Evolutionary conservation across 345 rosid species (phyloP), one percentile per base, ranked within the genome.

Genomic region (Dipteronia sinensis): DNA sequence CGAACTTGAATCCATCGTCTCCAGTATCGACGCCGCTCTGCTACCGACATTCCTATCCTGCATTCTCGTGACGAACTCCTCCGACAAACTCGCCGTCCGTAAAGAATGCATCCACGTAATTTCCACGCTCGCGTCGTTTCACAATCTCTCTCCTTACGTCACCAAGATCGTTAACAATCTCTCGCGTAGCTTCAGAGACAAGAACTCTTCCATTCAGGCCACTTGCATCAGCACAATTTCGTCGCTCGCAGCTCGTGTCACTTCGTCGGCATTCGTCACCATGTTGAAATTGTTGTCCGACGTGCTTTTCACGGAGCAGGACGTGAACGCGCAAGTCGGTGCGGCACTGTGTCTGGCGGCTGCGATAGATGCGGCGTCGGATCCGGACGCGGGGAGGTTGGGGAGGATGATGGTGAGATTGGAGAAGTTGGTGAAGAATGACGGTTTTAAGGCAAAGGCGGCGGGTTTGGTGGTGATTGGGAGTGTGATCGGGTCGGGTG

Each of bases 231-330:
- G 88, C 31, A 85, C 99, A 31, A 81, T 89, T 10, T 87, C 92
- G 38, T 79, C 94, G 4, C 86, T 93, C 61, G 83, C 99, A 17
- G 74, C 96, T 5, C 89, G 86, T 4, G 78, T 89, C 70, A 85
- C 92, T 61, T 85, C 79, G 72, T 87, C 88, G 69, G 83, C 91
- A 19, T 93, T 93, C 77, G 76, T 84, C 11, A 85, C 94, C 1
- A 89, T 96, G 73, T 42, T 92, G 84, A 94, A 91, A 87, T 92
- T 94, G 3, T 77, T 94, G 67, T 77, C 90, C 53, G 97, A 93
- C n/a, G 84, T 94, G 59, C 89, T 92, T 27, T 95, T 92, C 83
- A 93, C 98, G 10, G 99, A 95, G 88, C 99, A 91, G 82, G 95
- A 95, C 42, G 20, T 72, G 71, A 88, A 86, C 53, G 89, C 97